These are phyloP conservation scores for Scedosporium aurantiacum DNA, from an alignment of 2,329 filamentous ascomycete genomes.

Conservation along the genomic window DNA sequence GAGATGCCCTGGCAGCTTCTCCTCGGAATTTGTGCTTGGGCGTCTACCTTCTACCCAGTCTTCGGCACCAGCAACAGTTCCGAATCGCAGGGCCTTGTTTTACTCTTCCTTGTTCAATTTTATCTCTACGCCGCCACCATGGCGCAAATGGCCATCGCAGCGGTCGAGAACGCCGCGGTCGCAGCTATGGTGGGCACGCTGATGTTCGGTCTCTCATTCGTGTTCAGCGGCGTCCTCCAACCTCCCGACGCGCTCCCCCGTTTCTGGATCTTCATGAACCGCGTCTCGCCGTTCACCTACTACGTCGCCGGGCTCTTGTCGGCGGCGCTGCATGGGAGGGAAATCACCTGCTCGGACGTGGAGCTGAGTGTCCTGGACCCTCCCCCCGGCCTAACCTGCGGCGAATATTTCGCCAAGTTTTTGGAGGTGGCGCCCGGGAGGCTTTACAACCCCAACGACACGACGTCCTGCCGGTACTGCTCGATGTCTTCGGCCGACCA, in stretches of 20 bases:
- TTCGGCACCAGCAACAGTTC: no score
- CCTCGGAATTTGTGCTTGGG: no score
- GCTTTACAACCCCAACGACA: neutral
- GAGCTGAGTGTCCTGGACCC: neutral
- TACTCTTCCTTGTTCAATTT: slow-evolving; percentile 35
- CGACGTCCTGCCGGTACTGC: neutral
- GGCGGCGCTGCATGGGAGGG: neutral
- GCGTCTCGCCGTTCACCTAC: no score
- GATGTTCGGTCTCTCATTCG: no score
- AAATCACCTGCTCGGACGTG: neutral
- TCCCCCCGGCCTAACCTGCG: neutral
- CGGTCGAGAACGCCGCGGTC: no score
- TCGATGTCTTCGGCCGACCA: neutral
- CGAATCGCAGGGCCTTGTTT: slow-evolving; percentile 32
- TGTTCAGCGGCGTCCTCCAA: neutral
- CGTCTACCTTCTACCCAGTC: no score
- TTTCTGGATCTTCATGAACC: no score
- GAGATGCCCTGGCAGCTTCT: no score
- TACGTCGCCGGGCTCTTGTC: neutral
- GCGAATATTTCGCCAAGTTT: neutral
- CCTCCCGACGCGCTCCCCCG: neutral
- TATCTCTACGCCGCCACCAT: no score
- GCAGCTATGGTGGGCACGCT: no score
- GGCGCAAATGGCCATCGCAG: no score
- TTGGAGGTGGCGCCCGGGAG: neutral